Conservation (phyloP, 2,329 filamentous ascomycete genomes). For the Stagonosporopsis vannaccii region DNA sequence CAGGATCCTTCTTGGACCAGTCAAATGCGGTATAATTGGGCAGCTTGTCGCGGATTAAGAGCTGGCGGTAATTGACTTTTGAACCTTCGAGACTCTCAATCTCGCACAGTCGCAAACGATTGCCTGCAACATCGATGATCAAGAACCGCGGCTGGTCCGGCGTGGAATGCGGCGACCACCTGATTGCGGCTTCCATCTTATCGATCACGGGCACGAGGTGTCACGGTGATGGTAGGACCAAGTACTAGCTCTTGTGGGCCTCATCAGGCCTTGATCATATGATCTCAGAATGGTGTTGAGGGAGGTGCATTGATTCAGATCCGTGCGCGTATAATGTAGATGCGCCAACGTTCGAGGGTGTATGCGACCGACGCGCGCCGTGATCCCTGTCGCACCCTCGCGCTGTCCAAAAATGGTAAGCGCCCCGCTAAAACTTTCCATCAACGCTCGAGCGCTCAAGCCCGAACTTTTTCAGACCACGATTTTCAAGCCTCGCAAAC, state of each 20-base stretch:
- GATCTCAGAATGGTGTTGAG: neutral
- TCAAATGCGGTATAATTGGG: constrained; percentile 71
- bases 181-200: constrained; percentile 67
- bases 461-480: constrained; percentile 15
- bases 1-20: constrained; percentile 68
- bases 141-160: constrained; percentile 63
- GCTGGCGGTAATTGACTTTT: constrained; percentile 60
- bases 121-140: constrained; percentile 66
- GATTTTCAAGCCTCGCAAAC: neutral
- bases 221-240: constrained; percentile 1
- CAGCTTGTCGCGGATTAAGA: constrained; percentile 62
- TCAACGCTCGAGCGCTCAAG: neutral
- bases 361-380: constrained; percentile 31
- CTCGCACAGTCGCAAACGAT: constrained; percentile 65
- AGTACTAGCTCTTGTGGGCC: constrained; percentile 7
- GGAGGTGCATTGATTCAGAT: neutral
- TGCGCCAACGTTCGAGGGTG: constrained; percentile 9
- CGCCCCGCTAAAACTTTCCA: constrained; percentile 45
- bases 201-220: constrained; percentile 5
- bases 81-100: constrained; percentile 50
- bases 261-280: constrained; percentile 6
- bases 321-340: neutral
- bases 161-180: constrained; percentile 68
- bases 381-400: constrained; percentile 11
- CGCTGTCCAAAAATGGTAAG: constrained; percentile 11